These are phyloP conservation scores for Davidsoniella eucalypti DNA, from an alignment of 2,329 filamentous ascomycete species.

Conservation along the genomic window DNA sequence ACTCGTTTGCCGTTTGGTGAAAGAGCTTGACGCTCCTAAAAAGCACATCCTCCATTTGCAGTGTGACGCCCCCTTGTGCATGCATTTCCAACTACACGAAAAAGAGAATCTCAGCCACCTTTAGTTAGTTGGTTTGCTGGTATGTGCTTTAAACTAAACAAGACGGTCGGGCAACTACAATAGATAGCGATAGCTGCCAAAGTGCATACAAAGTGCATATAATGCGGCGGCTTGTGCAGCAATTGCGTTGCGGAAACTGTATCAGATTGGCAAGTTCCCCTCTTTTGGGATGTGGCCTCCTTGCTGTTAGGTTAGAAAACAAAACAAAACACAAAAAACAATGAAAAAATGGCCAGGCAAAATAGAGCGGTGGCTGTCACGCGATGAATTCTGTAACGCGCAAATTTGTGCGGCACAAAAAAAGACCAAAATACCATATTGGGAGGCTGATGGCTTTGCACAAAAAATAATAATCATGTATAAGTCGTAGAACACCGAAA, in stretches of 20 bases:
- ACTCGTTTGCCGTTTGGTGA: not conserved
- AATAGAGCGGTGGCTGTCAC: not conserved
- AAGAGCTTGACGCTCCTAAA: not conserved
- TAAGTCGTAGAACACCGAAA: not conserved
- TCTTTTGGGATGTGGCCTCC: too few species aligned
- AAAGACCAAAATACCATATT: not conserved
- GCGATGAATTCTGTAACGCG: not conserved
- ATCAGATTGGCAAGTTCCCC: too few species aligned
- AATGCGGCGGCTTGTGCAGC: too few species aligned
- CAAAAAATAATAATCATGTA: not conserved
- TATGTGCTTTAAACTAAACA: too few species aligned
- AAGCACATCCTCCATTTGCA: not conserved
- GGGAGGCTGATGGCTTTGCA: not conserved
- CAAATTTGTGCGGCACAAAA: not conserved
- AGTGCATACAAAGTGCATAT: too few species aligned
- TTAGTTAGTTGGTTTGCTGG: not conserved
- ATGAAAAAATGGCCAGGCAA: not conserved
- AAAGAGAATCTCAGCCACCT: not conserved
- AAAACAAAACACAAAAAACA: not conserved
- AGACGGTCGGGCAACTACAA: too few species aligned
- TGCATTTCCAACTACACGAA: conserved; percentile 5
- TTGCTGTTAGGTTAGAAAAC: not conserved
- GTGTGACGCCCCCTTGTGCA: conserved; percentile 2
- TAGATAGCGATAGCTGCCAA: too few species aligned
- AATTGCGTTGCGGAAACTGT: too few species aligned